These are phyloP conservation scores for Pleurotus giganteus DNA, from an alignment of 768 basidiomycete species.

Conservation along the genomic window DNA sequence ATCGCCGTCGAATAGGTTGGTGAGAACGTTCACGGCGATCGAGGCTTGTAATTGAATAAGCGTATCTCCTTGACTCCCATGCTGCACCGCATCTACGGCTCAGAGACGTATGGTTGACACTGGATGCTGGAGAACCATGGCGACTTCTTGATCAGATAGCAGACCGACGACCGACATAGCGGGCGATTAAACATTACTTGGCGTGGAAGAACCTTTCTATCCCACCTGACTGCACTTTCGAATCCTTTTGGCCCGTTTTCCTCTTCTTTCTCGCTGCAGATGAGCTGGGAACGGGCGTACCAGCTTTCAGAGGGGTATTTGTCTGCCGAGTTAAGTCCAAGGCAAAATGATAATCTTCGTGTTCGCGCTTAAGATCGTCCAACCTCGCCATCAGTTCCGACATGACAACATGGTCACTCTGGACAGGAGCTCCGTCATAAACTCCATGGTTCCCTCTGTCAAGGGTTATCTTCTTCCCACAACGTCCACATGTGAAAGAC, in stretches of 20 bases:
- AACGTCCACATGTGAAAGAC: conserved; percentile 60
- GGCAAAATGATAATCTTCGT: conserved; percentile 89
- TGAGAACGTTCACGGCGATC: too few relatives aligned
- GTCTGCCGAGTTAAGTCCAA: conserved; percentile 60
- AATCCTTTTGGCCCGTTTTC: conserved; percentile 14
- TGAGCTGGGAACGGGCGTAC: conserved; percentile 13
- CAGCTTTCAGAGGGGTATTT: conserved; percentile 15
- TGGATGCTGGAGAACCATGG: background rate
- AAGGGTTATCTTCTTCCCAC: conserved; percentile 44
- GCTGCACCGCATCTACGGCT: background rate
- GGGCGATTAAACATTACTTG: conserved; percentile 20
- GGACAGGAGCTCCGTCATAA: conserved; percentile 16
- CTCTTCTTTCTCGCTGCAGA: conserved; percentile 16
- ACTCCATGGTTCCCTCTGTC: conserved; percentile 18
- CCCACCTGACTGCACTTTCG: conserved; percentile 31
- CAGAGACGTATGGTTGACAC: too few relatives aligned
- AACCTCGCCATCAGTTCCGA: conserved; percentile 35
- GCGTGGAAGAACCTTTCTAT: conserved; percentile 39
- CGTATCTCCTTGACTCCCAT: background rate
- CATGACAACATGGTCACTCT: conserved; percentile 30
- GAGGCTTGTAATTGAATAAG: background rate
- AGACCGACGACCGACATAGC: background rate
- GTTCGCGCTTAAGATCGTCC: conserved; percentile 48
- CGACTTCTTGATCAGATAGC: background rate
- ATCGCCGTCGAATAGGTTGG: too few relatives aligned